A percentile compares a stretch with the other conserved stretches of the same genome.
phyloP scores from a whole-genome alignment of 208 protist genomes.

The Wallacemonas sp. region DNA sequence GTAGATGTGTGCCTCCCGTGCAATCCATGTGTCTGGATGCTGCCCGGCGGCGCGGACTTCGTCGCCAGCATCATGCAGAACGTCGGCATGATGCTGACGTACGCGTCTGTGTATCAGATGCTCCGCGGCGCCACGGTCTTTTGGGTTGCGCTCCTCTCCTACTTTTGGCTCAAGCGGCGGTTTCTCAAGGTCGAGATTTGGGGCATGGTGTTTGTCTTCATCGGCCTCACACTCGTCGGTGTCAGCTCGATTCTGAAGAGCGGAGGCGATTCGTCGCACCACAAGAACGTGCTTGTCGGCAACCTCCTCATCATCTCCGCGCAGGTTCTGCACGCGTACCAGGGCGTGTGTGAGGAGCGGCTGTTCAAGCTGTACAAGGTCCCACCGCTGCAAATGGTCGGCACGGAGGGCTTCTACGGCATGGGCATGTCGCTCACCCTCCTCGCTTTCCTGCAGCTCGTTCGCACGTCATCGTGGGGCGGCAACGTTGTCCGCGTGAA shows the following conservation, averaged over 20 bases:
- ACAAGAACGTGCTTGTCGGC: constrained; percentile 56
- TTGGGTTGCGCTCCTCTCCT: constrained; percentile 84
- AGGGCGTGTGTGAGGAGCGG: constrained; percentile 90
- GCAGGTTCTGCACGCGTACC: constrained; percentile 88
- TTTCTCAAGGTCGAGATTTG: constrained; percentile 73
- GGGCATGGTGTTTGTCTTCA: constrained; percentile 57
- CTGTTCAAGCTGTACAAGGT: constrained; percentile 72
- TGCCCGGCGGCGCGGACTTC: constrained; percentile 78
- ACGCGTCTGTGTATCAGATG: constrained; percentile 93
- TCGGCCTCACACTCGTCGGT: constrained; percentile 73
- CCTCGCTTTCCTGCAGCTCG: constrained; percentile 70
- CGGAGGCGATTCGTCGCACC: constrained; percentile 16
- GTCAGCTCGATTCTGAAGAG: constrained; percentile 38
- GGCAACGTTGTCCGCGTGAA: constrained; percentile 38
- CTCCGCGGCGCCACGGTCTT: constrained; percentile 90
- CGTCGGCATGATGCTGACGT: constrained; percentile 85
- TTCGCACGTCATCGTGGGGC: constrained; percentile 51
- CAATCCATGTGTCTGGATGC: constrained; percentile 63
- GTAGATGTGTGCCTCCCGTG: constrained; percentile 48
- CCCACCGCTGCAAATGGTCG: constrained; percentile 85
- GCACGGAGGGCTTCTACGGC: constrained; percentile 90
- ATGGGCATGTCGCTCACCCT: constrained; percentile 69
- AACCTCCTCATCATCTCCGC: constrained; percentile 81
- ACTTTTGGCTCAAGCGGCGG: constrained; percentile 74
- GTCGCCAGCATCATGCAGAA: constrained; percentile 85